Conservation (phyloP, 495 filamentous ascomycete species). For the Penicillium herquei region DNA sequence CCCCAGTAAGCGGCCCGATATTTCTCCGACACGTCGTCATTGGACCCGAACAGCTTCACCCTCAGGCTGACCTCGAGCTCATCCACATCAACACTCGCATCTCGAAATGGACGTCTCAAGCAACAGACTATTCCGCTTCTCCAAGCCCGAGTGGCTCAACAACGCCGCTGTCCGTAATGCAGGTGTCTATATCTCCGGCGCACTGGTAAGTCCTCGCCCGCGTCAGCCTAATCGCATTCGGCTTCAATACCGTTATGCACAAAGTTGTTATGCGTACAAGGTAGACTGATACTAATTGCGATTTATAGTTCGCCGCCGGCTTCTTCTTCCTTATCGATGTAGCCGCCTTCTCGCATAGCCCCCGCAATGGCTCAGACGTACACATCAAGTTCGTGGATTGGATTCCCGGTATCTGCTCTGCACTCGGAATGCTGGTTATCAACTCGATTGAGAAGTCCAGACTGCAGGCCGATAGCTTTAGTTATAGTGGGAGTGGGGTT, state of each 20-base stretch:
- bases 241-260: too few species aligned
- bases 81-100: constrained; percentile 17
- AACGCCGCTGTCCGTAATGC: constrained; percentile 76
- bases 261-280: too few species aligned
- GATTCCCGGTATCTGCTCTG: constrained; percentile 94
- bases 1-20: constrained; percentile 8
- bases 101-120: constrained; percentile 46
- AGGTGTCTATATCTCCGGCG: constrained; percentile 84
- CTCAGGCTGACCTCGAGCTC: constrained; percentile 2
- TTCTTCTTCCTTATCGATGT: constrained; percentile 96
- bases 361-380: constrained; percentile 72
- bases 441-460: constrained; percentile 95
- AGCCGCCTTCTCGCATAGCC: constrained; percentile 79
- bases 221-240: neutral
- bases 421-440: constrained; percentile 96
- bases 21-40: constrained; percentile 23
- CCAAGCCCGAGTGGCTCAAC: constrained; percentile 86
- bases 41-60: constrained; percentile 12
- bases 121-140: constrained; percentile 73
- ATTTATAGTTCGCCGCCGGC: constrained; percentile 82
- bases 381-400: constrained; percentile 98
- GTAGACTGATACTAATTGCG: constrained; percentile 13
- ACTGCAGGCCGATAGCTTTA: constrained; percentile 80
- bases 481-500: constrained; percentile 80
- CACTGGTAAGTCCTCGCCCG: constrained; percentile 60